Conservation (phyloP, 179 eudicot species). For the Heliamphora pulchella region DNA sequence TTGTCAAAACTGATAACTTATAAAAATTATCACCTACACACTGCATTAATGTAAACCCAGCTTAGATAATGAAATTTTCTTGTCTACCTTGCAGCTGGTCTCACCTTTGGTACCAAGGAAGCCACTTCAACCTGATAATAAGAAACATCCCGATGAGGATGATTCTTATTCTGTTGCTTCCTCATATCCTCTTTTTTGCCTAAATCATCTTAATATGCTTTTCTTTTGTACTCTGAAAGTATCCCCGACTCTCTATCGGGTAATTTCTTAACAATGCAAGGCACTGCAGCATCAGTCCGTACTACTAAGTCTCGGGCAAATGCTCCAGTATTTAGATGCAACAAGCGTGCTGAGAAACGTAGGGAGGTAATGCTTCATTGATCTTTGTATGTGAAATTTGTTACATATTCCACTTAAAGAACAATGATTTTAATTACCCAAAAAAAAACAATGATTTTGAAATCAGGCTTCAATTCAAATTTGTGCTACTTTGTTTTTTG, state of each 20-base stretch:
- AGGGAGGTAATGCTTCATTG: slow-evolving; percentile 53
- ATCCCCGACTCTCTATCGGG: not conserved
- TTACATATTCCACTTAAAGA: not conserved
- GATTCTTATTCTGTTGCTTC: slow-evolving; percentile 60
- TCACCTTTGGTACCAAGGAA: slow-evolving; percentile 41
- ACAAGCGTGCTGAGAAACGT: slow-evolving; percentile 82
- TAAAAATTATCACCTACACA: not conserved
- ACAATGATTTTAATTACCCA: too few relatives aligned
- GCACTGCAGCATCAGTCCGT: slow-evolving; percentile 34
- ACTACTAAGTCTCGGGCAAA: slow-evolving; percentile 37
- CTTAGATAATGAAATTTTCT: not conserved
- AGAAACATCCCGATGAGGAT: slow-evolving; percentile 68
- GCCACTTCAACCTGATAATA: slow-evolving; percentile 52
- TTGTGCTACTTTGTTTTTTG: slow-evolving; percentile 1
- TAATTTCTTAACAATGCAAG: slow-evolving; percentile 37
- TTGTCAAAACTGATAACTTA: not conserved
- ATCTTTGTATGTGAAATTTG: not conserved
- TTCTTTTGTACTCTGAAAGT: slow-evolving; percentile 2
- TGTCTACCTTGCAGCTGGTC: slow-evolving; percentile 34
- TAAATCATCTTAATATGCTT: slow-evolving; percentile 5
- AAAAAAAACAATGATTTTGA: too few relatives aligned
- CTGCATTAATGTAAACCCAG: not conserved
- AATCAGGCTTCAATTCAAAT: too few relatives aligned
- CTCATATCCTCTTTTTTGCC: slow-evolving; percentile 49
- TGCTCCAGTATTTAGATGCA: slow-evolving; percentile 75